Percentiles rank a stretch among this genome's conserved stretches.
These are phyloP conservation scores for Hemileccinum rubropunctum DNA, from an alignment of 768 basidiomycete species.

Conservation along the genomic window DNA sequence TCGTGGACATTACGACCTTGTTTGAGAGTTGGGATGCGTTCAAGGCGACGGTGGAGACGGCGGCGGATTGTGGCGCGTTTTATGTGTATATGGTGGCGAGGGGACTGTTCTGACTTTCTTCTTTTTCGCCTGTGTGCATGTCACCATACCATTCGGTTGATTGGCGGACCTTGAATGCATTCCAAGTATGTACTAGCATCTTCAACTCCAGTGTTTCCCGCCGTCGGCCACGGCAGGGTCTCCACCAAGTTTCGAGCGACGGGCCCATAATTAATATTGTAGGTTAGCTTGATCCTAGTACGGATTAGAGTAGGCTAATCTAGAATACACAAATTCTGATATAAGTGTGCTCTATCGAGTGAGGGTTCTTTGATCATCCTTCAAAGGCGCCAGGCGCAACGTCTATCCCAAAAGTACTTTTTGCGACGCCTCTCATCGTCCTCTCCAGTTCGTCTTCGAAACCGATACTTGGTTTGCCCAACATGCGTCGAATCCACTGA, in stretches of 20 bases:
- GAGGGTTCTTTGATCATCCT: conserved; percentile 29
- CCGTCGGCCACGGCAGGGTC: no score
- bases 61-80: conserved; percentile 9
- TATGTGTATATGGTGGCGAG: conserved; percentile 10
- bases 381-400: conserved; percentile 56
- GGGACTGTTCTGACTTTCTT: conserved; percentile 11
- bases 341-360: neutral
- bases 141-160: no score
- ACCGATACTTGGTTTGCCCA: conserved; percentile 43
- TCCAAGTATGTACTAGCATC: no score
- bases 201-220: no score
- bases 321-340: no score
- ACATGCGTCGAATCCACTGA: conserved; percentile 42
- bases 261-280: no score
- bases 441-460: conserved; percentile 85
- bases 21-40: conserved; percentile 19
- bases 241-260: no score
- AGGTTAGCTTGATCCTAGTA: no score
- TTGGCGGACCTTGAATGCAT: no score
- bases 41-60: conserved; percentile 10
- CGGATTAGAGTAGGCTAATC: no score
- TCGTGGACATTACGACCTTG: conserved; percentile 18
- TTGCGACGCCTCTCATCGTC: conserved; percentile 72
- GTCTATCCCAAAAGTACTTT: conserved; percentile 76
- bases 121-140: no score